Conservation (phyloP, 805 yeast species). For the Suhomyces emberorum region DNA sequence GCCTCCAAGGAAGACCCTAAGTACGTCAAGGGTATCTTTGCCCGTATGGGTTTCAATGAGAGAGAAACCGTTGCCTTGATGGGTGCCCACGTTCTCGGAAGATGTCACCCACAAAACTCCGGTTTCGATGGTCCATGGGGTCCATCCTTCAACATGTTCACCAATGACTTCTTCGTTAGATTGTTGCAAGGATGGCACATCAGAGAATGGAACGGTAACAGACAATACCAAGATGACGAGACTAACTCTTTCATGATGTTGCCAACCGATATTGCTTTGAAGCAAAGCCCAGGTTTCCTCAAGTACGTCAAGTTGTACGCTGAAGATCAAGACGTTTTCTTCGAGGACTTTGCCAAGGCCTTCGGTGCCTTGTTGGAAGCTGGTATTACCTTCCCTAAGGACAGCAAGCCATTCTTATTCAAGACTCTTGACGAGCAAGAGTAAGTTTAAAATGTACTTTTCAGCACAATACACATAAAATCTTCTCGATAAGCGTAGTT, state of each 20-base stretch:
- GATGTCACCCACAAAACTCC: conserved; percentile 35
- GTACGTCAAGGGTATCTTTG: conserved; percentile 45
- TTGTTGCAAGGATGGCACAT: conserved; percentile 54
- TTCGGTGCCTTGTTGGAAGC: conserved; percentile 46
- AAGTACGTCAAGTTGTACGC: conserved; percentile 49
- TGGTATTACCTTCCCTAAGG: conserved; percentile 48
- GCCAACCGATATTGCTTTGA: conserved; percentile 55
- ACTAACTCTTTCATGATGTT: conserved; percentile 49
- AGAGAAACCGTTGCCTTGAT: conserved; percentile 40
- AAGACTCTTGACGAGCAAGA: conserved; percentile 73
- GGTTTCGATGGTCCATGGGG: conserved; percentile 44
- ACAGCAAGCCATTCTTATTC: conserved; percentile 45
- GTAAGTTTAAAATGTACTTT: not conserved
- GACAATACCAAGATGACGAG: conserved; percentile 40
- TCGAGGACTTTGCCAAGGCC: conserved; percentile 47
- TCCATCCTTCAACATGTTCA: conserved; percentile 37
- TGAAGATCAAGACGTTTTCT: conserved; percentile 45
- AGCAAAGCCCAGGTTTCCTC: conserved; percentile 43
- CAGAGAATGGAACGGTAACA: conserved; percentile 38
- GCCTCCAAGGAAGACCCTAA: conserved; percentile 40
- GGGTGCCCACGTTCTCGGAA: conserved; percentile 43
- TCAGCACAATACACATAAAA: too few relatives aligned
- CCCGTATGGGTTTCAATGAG: conserved; percentile 42
- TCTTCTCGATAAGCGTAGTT: too few relatives aligned
- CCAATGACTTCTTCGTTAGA: conserved; percentile 37